A percentile compares a stretch with the other conserved stretches of the same genome.
These are phyloP conservation scores for Xylariales sp. DNA, from an alignment of 2,329 filamentous ascomycete genomes.

Conservation along the genomic window DNA sequence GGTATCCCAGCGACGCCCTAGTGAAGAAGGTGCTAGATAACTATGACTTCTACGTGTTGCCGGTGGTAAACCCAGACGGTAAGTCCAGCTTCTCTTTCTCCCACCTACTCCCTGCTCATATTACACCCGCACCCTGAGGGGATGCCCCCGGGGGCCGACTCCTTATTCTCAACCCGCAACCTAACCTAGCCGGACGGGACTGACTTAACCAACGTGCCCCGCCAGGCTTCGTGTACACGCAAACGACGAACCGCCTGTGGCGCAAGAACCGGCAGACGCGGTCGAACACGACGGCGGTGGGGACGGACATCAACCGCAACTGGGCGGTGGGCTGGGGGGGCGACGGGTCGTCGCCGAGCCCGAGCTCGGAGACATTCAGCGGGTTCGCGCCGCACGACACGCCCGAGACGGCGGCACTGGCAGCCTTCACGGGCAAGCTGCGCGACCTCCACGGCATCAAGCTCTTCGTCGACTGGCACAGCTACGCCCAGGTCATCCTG, in stretches of 20 bases:
- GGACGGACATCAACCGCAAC: slow-evolving; percentile 65
- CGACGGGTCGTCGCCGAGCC: slow-evolving; percentile 57
- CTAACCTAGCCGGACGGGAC: too few species aligned
- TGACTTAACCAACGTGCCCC: neutral
- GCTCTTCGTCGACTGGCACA: slow-evolving; percentile 70
- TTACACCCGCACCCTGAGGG: neutral
- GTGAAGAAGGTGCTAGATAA: slow-evolving; percentile 61
- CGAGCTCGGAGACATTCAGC: slow-evolving; percentile 59
- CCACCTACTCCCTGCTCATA: neutral
- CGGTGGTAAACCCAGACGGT: slow-evolving; percentile 65
- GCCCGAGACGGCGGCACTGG: slow-evolving; percentile 61
- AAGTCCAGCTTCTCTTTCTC: slow-evolving; percentile 28
- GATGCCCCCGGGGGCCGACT: too few species aligned
- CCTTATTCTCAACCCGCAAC: too few species aligned
- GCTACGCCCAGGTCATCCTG: slow-evolving; percentile 66
- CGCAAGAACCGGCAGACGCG: slow-evolving; percentile 63
- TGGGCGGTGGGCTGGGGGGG: slow-evolving; percentile 62
- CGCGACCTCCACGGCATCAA: slow-evolving; percentile 58
- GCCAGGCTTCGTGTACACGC: slow-evolving; percentile 62
- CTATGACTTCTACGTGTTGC: slow-evolving; percentile 69
- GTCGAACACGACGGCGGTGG: slow-evolving; percentile 56
- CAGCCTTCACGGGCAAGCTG: slow-evolving; percentile 58
- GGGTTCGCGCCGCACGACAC: slow-evolving; percentile 56
- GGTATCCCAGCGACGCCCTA: slow-evolving; percentile 54
- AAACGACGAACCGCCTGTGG: slow-evolving; percentile 63